Evolutionary conservation across 768 basidiomycete genomes (phyloP).

Genomic region (Amanita muscaria): DNA sequence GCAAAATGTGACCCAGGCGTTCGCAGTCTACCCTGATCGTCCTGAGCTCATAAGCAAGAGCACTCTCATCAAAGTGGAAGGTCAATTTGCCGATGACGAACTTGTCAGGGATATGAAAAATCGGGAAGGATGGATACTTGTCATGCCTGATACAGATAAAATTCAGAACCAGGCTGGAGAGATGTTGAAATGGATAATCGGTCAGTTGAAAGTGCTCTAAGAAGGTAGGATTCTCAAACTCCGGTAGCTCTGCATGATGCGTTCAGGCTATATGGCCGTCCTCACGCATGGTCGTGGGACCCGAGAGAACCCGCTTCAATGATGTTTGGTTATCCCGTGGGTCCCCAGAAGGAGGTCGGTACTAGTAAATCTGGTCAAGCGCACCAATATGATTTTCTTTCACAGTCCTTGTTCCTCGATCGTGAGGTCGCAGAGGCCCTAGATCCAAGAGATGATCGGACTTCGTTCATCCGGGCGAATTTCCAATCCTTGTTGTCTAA

Average conservation of each 20-base stretch:
- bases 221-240: background rate
- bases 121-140: conserved; percentile 76
- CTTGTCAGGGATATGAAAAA: conserved; percentile 53
- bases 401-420: conserved; percentile 78
- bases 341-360: conserved; percentile 73
- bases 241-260: conserved; percentile 70
- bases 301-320: conserved; percentile 71
- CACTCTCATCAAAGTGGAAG: conserved; percentile 89
- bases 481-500: conserved; percentile 55
- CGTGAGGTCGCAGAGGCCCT: conserved; percentile 72
- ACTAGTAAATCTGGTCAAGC: conserved; percentile 2
- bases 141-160: conserved; percentile 82
- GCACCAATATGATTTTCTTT: conserved; percentile 9
- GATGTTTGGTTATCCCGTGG: conserved; percentile 94
- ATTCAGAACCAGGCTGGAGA: conserved; percentile 59
- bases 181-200: conserved; percentile 87
- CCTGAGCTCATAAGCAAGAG: conserved; percentile 84
- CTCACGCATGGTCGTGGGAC: conserved; percentile 82
- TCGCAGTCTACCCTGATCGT: conserved; percentile 94
- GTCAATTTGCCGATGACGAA: conserved; percentile 71
- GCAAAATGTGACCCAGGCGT: conserved; percentile 68
- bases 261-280: conserved; percentile 85
- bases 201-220: conserved; percentile 32
- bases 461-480: conserved; percentile 55
- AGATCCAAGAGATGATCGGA: conserved; percentile 72